Evolutionary conservation across 139 green algal species (phyloP).

Genomic region (Zygnema cylindricum): DNA sequence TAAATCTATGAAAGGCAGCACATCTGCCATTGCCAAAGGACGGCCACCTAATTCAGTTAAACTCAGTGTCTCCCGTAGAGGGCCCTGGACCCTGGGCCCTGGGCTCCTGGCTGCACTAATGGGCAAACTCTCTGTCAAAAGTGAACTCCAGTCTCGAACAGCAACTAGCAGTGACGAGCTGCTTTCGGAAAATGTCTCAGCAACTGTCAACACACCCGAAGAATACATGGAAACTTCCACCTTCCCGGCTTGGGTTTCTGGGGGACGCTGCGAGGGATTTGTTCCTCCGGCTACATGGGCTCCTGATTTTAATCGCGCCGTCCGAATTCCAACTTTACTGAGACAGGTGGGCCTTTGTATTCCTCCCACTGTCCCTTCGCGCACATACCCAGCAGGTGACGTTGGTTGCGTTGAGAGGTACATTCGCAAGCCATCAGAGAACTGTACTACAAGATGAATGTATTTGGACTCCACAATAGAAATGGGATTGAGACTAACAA

Average conservation of each 20-base stretch:
- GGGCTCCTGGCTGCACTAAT: background rate
- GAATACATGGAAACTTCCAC: slow-evolving; percentile 35
- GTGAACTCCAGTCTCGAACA: background rate
- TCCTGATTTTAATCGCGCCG: background rate
- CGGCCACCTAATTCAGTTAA: slow-evolving; percentile 20
- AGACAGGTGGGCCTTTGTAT: background rate
- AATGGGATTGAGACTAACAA: slow-evolving; percentile 82
- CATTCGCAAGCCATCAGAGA: slow-evolving; percentile 81
- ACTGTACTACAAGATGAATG: slow-evolving; percentile 86
- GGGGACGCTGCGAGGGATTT: background rate
- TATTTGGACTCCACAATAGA: slow-evolving; percentile 70
- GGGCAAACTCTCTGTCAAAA: background rate
- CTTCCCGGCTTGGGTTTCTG: background rate
- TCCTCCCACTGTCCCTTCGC: background rate
- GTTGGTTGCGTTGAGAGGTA: slow-evolving; percentile 78
- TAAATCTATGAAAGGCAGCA: slow-evolving; percentile 17
- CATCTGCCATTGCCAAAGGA: slow-evolving; percentile 40
- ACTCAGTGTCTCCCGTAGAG: slow-evolving; percentile 32
- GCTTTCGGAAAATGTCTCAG: slow-evolving; percentile 18
- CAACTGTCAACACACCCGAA: slow-evolving; percentile 46
- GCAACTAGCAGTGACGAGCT: slow-evolving; percentile 6
- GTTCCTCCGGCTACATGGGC: background rate
- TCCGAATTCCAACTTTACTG: background rate
- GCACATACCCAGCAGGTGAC: background rate
- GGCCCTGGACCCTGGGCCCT: background rate